A percentile compares a stretch with the other conserved stretches of the same genome.
These are phyloP conservation scores for Fusarium torulosum DNA, from an alignment of 2,329 filamentous ascomycete genomes.

Conservation along the genomic window DNA sequence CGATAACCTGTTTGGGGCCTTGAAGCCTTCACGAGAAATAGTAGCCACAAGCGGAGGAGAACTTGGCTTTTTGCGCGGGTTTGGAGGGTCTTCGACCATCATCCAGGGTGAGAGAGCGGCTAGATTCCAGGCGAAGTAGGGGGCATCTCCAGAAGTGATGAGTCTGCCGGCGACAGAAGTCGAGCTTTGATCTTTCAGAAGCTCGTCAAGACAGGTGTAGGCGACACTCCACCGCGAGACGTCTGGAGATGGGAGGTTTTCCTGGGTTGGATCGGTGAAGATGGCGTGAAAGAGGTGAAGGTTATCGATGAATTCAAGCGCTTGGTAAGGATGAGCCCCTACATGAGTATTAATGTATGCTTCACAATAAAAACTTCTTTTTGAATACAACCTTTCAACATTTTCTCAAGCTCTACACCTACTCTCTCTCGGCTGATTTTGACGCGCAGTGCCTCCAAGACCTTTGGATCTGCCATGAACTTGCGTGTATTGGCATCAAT, in stretches of 20 bases:
- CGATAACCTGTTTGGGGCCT: conserved; percentile 79
- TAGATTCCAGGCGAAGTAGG: conserved; percentile 82
- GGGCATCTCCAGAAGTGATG: conserved; percentile 71
- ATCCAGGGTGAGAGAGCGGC: conserved; percentile 82
- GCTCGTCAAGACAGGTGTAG: conserved; percentile 72
- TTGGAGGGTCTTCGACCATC: conserved; percentile 59
- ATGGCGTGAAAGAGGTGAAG: conserved; percentile 78
- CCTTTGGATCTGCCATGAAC: conserved; percentile 83
- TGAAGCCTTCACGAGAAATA: conserved; percentile 81
- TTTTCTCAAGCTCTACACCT: conserved; percentile 89
- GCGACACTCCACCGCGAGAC: conserved; percentile 70
- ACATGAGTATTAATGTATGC: conserved; percentile 40
- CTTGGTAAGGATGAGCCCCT: conserved; percentile 69
- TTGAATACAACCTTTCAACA: conserved; percentile 73
- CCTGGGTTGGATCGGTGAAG: conserved; percentile 75
- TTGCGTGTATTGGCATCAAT: conserved; percentile 78
- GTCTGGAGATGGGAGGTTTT: conserved; percentile 66
- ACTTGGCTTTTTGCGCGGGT: conserved; percentile 61
- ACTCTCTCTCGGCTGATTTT: conserved; percentile 96
- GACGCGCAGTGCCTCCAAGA: conserved; percentile 79
- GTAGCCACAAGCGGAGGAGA: conserved; percentile 64
- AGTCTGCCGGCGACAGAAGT: conserved; percentile 67
- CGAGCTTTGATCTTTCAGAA: conserved; percentile 60
- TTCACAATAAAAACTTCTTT: background rate
- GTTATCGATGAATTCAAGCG: conserved; percentile 74